Conservation (phyloP, 768 basidiomycete genomes). For the Russula earlei region DNA sequence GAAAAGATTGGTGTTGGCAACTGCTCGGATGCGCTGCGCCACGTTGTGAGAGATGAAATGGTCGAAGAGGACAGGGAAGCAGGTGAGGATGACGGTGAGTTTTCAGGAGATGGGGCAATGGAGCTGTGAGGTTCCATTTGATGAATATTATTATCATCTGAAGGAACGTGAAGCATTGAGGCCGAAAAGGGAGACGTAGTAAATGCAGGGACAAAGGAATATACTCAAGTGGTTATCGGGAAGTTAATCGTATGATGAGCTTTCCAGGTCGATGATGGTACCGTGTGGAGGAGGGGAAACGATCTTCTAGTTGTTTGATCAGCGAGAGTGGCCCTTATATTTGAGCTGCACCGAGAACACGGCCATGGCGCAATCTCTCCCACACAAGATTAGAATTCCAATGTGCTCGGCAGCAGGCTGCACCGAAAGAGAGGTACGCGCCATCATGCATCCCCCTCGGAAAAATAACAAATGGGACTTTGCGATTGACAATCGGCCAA, state of each 20-base stretch:
- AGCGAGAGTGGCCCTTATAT: conserved; percentile 11
- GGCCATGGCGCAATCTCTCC: conserved; percentile 13
- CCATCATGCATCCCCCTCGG: neutral
- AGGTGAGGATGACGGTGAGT: neutral
- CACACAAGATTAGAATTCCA: conserved; percentile 7
- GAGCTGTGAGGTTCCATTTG: neutral
- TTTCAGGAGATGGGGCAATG: neutral
- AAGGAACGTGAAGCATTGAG: conserved; percentile 10
- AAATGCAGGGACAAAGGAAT: neutral
- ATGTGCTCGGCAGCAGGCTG: neutral
- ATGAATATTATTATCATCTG: neutral
- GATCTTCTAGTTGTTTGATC: conserved; percentile 14
- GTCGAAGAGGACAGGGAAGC: conserved; percentile 8
- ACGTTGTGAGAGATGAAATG: conserved; percentile 5
- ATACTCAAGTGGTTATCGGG: conserved; percentile 1
- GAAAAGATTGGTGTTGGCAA: neutral
- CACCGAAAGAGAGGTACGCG: neutral
- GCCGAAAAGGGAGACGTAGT: neutral
- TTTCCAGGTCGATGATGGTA: neutral
- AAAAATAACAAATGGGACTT: neutral
- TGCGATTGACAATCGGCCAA: conserved; percentile 3
- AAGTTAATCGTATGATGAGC: conserved; percentile 1
- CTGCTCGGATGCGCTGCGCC: neutral
- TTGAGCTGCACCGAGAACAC: conserved; percentile 7
- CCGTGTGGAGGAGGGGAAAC: conserved; percentile 1